These are phyloP conservation scores for Papiliotrema flavescens DNA, from an alignment of 1,284 basidiomycete species.

Conservation along the genomic window DNA sequence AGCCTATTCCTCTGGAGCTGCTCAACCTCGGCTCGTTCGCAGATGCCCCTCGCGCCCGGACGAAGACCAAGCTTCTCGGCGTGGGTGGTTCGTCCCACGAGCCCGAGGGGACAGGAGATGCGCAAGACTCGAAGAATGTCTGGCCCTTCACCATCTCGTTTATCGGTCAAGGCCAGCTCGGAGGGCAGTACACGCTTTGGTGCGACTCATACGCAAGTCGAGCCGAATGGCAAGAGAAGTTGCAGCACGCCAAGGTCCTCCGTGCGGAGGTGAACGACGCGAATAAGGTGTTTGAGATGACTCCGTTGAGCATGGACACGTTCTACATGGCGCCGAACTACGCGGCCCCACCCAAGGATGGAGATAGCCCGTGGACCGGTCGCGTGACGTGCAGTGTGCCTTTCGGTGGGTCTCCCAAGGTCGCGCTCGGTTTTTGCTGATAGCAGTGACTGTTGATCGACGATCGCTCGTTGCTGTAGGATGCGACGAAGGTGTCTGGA, in stretches of 20 bases:
- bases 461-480: slow-evolving; percentile 84
- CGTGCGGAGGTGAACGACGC: slow-evolving; percentile 83
- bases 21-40: slow-evolving; percentile 75
- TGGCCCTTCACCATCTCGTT: slow-evolving; percentile 72
- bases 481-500: slow-evolving; percentile 94
- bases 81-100: slow-evolving; percentile 25
- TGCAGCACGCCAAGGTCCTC: slow-evolving; percentile 81
- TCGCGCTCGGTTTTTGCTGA: background rate
- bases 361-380: slow-evolving; percentile 72
- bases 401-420: slow-evolving; percentile 63
- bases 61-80: slow-evolving; percentile 38
- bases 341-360: slow-evolving; percentile 55
- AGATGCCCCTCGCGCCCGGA: slow-evolving; percentile 46
- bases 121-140: slow-evolving; percentile 56
- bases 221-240: slow-evolving; percentile 80
- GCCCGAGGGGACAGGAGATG: slow-evolving; percentile 49
- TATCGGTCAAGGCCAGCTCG: slow-evolving; percentile 75
- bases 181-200: slow-evolving; percentile 78
- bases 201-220: slow-evolving; percentile 73
- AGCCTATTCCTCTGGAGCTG: slow-evolving; percentile 88
- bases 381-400: slow-evolving; percentile 91
- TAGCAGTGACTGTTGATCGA: slow-evolving; percentile 70
- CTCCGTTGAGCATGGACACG: slow-evolving; percentile 77
- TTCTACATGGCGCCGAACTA: slow-evolving; percentile 67
- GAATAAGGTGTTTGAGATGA: slow-evolving; percentile 85